Base-by-base conservation (phyloP, 2,329 filamentous ascomycete species). In the Hymenoscyphus repandus region DNA sequence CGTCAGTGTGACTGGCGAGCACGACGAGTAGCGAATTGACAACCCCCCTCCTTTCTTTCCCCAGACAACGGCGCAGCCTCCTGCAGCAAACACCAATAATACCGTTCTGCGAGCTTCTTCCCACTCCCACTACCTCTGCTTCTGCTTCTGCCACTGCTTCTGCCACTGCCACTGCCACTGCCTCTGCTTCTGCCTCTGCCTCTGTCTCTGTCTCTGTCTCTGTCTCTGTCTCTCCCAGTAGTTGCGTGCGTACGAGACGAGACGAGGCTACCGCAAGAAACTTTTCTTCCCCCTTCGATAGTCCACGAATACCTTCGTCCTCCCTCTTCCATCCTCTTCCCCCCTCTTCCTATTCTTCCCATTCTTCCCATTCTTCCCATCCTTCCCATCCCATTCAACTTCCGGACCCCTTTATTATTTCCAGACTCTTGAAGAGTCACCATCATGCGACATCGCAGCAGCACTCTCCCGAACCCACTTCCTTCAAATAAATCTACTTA, bases 361-460 rank as follows among this genome's bases (percentile, higher is more conserved):
- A 37, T n/a, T n/a, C n/a, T n/a, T 50, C 41, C 30, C 38, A 31
- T 47, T 37, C 45, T n/a, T n/a, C 47, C 17, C 15, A 3, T n/a
- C 38, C 34, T 22, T 22, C 30, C 36, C 31, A 37, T 50, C 41
- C 30, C 38, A 31, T 47, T 37, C 45, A 34, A 46, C 34, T 31
- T 52, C 38, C 45, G 31, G n/a, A 44, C 41, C 44, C 32, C 39
- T 46, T 34, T 22, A 17, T 43, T 27, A 31, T 33, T 32, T 17
- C 27, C 42, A 32, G 43, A 50, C 45, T 52, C 51, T 33, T 27
- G 11, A 36, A 45, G 50, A 58, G 54, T 57, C 59, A 60, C 44
- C 50, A 52, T 49, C 46, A 61, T 61, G 59, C 55, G 54, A 55
- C 31, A 49, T 57, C 53, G 49, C 53, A 34, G 36, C 33, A 41